Conservation (phyloP, 495 filamentous ascomycete genomes). For the Tuber umbilicatum region DNA sequence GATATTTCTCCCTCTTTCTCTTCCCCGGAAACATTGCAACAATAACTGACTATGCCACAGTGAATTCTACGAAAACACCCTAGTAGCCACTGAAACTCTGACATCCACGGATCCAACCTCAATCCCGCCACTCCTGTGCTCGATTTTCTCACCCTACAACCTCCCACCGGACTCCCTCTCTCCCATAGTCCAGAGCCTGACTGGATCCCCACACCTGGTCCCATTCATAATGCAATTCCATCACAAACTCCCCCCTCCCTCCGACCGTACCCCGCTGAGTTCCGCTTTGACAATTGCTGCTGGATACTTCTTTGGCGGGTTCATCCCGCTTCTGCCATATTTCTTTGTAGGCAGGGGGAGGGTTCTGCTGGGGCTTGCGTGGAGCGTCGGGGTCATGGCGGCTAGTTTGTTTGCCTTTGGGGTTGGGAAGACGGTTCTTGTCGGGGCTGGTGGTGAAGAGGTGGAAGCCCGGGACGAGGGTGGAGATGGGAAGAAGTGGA, state of each 20-base stretch:
- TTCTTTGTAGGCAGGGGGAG: conserved; percentile 56
- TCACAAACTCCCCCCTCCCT: conserved; percentile 44
- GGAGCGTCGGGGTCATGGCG: conserved; percentile 64
- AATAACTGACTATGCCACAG: conserved; percentile 35
- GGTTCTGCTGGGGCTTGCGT: conserved; percentile 57
- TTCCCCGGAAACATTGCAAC: not conserved
- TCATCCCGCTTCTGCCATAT: conserved; percentile 68
- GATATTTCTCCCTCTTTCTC: conserved; percentile 22
- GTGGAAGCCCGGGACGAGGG: conserved; percentile 44
- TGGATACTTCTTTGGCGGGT: conserved; percentile 68
- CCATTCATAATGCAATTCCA: conserved; percentile 57
- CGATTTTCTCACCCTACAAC: conserved; percentile 54
- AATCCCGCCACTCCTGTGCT: conserved; percentile 45
- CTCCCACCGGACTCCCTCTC: conserved; percentile 48
- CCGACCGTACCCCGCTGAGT: conserved; percentile 39
- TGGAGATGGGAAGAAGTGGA: conserved; percentile 47
- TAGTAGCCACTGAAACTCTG: conserved; percentile 47
- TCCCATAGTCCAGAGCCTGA: conserved; percentile 49
- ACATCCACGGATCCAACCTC: conserved; percentile 45
- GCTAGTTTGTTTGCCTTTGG: conserved; percentile 67
- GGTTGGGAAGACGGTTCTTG: conserved; percentile 58
- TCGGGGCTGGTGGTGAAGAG: conserved; percentile 47
- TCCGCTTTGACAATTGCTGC: conserved; percentile 54
- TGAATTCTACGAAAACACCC: conserved; percentile 51
- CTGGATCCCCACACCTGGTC: conserved; percentile 44